These are phyloP conservation scores for Monosporascus ibericus DNA, from an alignment of 2,329 filamentous ascomycete genomes.

Conservation along the genomic window DNA sequence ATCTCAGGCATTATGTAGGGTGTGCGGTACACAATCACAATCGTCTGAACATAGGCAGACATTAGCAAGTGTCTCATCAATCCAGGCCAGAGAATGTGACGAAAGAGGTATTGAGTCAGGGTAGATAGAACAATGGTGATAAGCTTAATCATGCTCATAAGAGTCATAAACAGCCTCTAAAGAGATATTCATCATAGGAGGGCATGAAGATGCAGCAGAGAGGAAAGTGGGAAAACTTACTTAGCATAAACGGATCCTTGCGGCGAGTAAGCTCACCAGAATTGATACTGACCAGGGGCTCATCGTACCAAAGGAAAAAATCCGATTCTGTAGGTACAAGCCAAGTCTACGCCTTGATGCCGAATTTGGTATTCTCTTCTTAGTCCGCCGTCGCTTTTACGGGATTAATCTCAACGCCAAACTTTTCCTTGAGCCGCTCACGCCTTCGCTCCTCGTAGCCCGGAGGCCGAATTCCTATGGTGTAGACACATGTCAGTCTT, in stretches of 20 bases:
- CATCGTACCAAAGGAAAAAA: conserved; percentile 8
- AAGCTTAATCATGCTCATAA: conserved; percentile 28
- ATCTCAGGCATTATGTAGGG: no score
- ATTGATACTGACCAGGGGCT: conserved; percentile 2
- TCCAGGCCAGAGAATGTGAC: background rate
- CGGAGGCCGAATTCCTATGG: conserved; percentile 67
- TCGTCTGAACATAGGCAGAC: background rate
- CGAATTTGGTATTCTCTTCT: conserved; percentile 1
- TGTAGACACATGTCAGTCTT: conserved; percentile 2
- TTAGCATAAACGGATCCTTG: conserved; percentile 1
- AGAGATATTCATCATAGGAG: conserved; percentile 26
- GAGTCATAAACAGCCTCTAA: conserved; percentile 34
- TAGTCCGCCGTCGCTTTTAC: conserved; percentile 46
- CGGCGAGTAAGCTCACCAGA: conserved; percentile 3
- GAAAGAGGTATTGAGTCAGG: background rate
- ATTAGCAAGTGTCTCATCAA: background rate
- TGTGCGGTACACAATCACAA: no score
- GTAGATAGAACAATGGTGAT: conserved; percentile 29
- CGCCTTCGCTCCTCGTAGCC: conserved; percentile 81
- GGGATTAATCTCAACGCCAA: conserved; percentile 76
- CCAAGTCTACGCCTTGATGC: background rate
- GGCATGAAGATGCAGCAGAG: background rate
- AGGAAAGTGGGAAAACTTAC: conserved; percentile 10
- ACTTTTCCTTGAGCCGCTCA: conserved; percentile 76
- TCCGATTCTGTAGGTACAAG: conserved; percentile 22